Evolutionary conservation across 306 rosid genomes (phyloP), one percentile per base, ranked within the genome.

Genomic region (Lithocarpus polystachyus): DNA sequence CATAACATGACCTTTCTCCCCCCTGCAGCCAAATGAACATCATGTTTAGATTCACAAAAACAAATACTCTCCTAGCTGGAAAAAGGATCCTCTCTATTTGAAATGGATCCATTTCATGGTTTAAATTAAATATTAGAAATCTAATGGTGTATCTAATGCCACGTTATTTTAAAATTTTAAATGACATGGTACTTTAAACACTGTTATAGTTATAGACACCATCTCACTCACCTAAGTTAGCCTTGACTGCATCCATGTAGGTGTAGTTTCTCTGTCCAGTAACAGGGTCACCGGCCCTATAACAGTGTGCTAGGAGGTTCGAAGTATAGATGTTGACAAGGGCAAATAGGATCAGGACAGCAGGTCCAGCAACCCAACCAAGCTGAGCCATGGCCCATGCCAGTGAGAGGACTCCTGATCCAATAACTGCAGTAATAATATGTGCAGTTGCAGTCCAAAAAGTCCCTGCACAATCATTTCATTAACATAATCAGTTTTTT

Each of bases 371-470:
- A 83, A 83, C 79, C 97, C 94, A 92, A 29, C 94, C 94, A 70
- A 92, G 90, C 81, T 90, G 97, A 53, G 93, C 94, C 24, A 90
- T 79, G 5, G 92, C 91, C 97, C 97, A 92, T 82, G 97, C 92
- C 52, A 89, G 68, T 2, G 97, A 92, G 35, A 90, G 92, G 2
- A 92, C 94, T 74, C 94, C 94, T 0, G 94, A 90, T 4, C 97
- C 94, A 77, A 92, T 90, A 4, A 90, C 93, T 13, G 97, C 97
- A 6, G 97, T 92, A 35, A 92, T 89, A 48, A 92, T 88, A 73
- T 92, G 97, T 53, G 97, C 87, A 20, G 88, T 28, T 51, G 94
- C 87, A 4, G 90, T 90, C 94, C 97, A 92, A 72, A 88, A 86
- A 26, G 88, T 92, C 74, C 97, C 97, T 89, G 69, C 86, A 83